These are phyloP conservation scores for Gnetum montanum DNA, from an alignment of 75 land plant genomes.

Conservation along the genomic window DNA sequence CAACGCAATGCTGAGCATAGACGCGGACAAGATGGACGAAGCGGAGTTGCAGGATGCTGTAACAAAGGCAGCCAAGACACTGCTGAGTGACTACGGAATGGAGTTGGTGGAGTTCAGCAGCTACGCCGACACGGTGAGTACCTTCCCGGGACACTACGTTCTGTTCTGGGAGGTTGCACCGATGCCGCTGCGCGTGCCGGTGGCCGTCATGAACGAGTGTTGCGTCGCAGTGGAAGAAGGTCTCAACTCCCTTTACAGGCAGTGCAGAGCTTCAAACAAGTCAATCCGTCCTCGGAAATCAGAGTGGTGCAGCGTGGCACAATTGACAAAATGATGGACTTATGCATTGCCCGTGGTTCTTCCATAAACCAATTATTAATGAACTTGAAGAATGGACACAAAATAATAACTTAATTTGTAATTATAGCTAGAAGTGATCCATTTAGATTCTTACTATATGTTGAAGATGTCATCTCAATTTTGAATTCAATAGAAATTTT, in stretches of 20 bases:
- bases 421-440: too few species aligned
- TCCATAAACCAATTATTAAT: slow-evolving; percentile 81
- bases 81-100: not conserved
- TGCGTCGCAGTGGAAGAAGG: slow-evolving; percentile 20
- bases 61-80: not conserved
- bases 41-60: slow-evolving; percentile 20
- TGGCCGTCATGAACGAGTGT: slow-evolving; percentile 17
- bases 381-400: too few species aligned
- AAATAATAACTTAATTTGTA: too few species aligned
- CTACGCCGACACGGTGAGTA: slow-evolving; percentile 21
- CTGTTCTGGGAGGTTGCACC: slow-evolving; percentile 61
- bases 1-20: slow-evolving; percentile 11
- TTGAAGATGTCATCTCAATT: too few species aligned
- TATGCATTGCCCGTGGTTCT: slow-evolving; percentile 13
- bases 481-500: too few species aligned
- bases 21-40: slow-evolving; percentile 17
- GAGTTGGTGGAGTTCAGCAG: slow-evolving; percentile 24
- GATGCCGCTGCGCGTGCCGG: slow-evolving; percentile 52
- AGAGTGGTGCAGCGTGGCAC: slow-evolving; percentile 26
- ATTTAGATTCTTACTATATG: too few species aligned
- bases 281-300: slow-evolving; percentile 33
- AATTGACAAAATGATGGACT: slow-evolving; percentile 22
- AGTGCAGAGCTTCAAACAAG: slow-evolving; percentile 7
- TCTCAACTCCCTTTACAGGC: slow-evolving; percentile 17
- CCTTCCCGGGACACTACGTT: slow-evolving; percentile 42